Conservation (phyloP, 2,329 filamentous ascomycete genomes). For the Trichocomaceae sp. region DNA sequence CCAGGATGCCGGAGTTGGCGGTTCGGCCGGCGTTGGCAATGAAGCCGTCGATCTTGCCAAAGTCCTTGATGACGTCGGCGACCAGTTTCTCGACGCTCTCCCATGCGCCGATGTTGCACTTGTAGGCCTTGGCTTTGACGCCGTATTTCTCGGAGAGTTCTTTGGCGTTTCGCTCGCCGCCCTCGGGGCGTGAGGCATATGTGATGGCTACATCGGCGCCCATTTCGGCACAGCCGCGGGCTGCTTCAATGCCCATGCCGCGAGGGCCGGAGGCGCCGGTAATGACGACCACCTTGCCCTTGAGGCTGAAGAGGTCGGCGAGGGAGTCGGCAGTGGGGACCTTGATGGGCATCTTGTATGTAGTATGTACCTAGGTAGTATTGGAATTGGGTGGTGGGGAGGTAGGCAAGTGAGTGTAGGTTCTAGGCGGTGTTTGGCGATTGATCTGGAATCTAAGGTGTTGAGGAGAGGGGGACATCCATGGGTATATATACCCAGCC, state of each 20-base stretch:
- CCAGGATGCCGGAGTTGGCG: conserved; percentile 61
- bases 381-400: neutral
- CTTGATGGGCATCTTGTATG: conserved; percentile 30
- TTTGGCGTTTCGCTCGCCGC: conserved; percentile 60
- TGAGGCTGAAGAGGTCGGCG: conserved; percentile 42
- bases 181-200: conserved; percentile 55
- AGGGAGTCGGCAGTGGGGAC: conserved; percentile 30
- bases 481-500: neutral
- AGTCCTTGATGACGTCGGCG: conserved; percentile 58
- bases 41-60: conserved; percentile 62
- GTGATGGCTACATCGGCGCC: conserved; percentile 62
- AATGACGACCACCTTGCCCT: conserved; percentile 43
- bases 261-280: conserved; percentile 53
- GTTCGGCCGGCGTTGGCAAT: conserved; percentile 66
- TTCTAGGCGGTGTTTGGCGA: neutral
- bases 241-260: conserved; percentile 62
- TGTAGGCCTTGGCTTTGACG: conserved; percentile 62
- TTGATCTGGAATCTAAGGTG: too few relatives aligned
- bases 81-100: conserved; percentile 52
- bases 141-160: conserved; percentile 55
- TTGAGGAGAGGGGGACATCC: too few relatives aligned
- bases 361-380: neutral
- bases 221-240: conserved; percentile 58
- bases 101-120: conserved; percentile 55
- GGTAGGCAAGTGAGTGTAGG: neutral